Evolutionary conservation across 2,329 filamentous ascomycete genomes (phyloP), one percentile per base, ranked within the genome.

Genomic region (Cadophora sp.): DNA sequence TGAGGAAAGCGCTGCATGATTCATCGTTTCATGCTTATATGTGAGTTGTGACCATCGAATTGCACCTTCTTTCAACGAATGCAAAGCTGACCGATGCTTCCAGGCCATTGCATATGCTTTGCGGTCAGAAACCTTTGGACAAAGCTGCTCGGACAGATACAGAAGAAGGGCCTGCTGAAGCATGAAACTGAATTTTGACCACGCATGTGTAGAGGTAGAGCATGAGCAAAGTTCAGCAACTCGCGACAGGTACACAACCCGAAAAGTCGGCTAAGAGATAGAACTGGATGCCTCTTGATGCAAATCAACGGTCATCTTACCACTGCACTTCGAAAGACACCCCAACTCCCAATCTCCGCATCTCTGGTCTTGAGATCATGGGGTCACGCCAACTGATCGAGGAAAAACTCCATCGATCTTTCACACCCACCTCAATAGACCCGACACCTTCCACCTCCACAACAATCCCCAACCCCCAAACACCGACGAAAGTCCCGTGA

Each of bases 401-500:
- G 8, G 45, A 9, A 48, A 48, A 18, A 20, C 5, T 48, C 18
- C 30, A 20, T 1, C 30, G 2, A 27, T 6, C 30, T 33, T 11
- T 58, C 53, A 58, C n/a, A 22, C 18, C 30, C 53, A 58, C 36
- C 53, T 43, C 53, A 58, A 20, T n/a, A 48, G 36, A 16, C 24
- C 41, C 36, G 62, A 66, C 45, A 66, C 20, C 41, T 62, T 72
- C 73, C 72, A 73, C 20, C 70, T 70, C 71, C 70, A 73, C 36
- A 56, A 39, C 30, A 58, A 22, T 4, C 70, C 72, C 70, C 68
- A 72, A 1, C 73, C 69, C n/a, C 72, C 73, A 64, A 73, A 64
- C 4, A 74, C 33, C 4, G 73, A 71, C 4, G 71, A 74, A 30
- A 66, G 61, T 6, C 73, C 74, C 2, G 74, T 72, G 61, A 67